Conservation (phyloP, 805 yeast species). For the Zygotorulaspora chibaensis region DNA sequence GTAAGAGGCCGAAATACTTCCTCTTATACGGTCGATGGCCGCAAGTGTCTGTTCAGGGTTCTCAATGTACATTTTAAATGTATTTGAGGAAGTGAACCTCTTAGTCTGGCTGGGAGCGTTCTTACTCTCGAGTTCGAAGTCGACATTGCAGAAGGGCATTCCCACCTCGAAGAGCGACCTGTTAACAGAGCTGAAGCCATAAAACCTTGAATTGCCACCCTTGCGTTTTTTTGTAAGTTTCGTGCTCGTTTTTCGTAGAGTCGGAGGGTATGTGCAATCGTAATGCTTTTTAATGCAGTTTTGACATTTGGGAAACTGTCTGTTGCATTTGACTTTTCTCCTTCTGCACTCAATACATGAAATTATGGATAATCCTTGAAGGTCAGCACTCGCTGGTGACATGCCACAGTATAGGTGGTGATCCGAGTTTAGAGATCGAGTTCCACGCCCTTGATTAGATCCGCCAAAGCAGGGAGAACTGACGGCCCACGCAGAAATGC, state of each 20-base stretch:
- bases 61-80: constrained; percentile 9
- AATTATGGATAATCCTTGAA: constrained; percentile 18
- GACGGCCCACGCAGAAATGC: too few relatives aligned
- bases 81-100: constrained; percentile 4
- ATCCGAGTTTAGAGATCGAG: not conserved
- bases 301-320: constrained; percentile 12
- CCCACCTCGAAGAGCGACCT: constrained; percentile 14
- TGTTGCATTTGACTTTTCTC: constrained; percentile 12
- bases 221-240: constrained; percentile 11
- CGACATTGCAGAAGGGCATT: constrained; percentile 15
- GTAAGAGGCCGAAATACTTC: constrained; percentile 7
- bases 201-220: constrained; percentile 10
- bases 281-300: constrained; percentile 11
- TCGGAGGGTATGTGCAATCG: constrained; percentile 11
- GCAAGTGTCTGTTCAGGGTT: constrained; percentile 2
- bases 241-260: constrained; percentile 14
- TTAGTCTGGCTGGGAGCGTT: constrained; percentile 6
- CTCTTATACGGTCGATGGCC: constrained; percentile 4
- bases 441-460: too few relatives aligned
- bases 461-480: too few relatives aligned
- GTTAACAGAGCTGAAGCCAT: constrained; percentile 15
- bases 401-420: not conserved
- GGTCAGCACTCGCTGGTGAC: constrained; percentile 14
- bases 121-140: constrained; percentile 12
- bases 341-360: constrained; percentile 22